A percentile compares a stretch with the other conserved stretches of the same genome.
Evolutionary conservation across 768 basidiomycete genomes (phyloP).

Genomic region (Lentinula sp.): DNA sequence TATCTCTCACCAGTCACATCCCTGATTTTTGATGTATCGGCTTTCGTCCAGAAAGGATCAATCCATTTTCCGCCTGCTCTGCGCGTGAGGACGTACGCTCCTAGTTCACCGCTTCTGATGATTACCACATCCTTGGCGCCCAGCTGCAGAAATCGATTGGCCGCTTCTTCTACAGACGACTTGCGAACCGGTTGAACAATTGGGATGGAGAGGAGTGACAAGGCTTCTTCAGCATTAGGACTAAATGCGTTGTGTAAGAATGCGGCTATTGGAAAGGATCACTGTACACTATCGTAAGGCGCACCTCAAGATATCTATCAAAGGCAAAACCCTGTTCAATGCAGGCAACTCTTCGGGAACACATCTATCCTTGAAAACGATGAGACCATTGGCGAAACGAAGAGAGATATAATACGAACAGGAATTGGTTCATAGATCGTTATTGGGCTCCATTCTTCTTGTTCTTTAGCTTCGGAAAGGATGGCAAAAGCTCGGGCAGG

Average conservation of each 20-base stretch:
- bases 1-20: slow-evolving; percentile 71
- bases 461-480: slow-evolving; percentile 50
- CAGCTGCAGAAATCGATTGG: slow-evolving; percentile 51
- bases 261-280: neutral
- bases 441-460: slow-evolving; percentile 55
- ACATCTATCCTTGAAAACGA: slow-evolving; percentile 56
- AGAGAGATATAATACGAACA: slow-evolving; percentile 32
- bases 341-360: slow-evolving; percentile 73
- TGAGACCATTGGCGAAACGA: neutral
- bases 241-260: slow-evolving; percentile 26
- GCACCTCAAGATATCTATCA: slow-evolving; percentile 66
- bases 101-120: slow-evolving; percentile 69
- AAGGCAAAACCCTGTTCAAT: slow-evolving; percentile 50
- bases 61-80: slow-evolving; percentile 51
- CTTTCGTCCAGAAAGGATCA: slow-evolving; percentile 60
- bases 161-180: slow-evolving; percentile 59
- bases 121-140: slow-evolving; percentile 60
- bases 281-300: neutral
- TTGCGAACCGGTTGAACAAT: slow-evolving; percentile 34
- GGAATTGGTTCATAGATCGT: slow-evolving; percentile 86
- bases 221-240: slow-evolving; percentile 84
- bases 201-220: slow-evolving; percentile 53
- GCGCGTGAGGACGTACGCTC: slow-evolving; percentile 56
- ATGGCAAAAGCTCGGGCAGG: slow-evolving; percentile 65
- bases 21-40: slow-evolving; percentile 44